Evolutionary conservation across 176 grass and related monocot genomes (phyloP), one percentile per base, ranked within the genome.

Genomic region (Bonia amplexicaulis): DNA sequence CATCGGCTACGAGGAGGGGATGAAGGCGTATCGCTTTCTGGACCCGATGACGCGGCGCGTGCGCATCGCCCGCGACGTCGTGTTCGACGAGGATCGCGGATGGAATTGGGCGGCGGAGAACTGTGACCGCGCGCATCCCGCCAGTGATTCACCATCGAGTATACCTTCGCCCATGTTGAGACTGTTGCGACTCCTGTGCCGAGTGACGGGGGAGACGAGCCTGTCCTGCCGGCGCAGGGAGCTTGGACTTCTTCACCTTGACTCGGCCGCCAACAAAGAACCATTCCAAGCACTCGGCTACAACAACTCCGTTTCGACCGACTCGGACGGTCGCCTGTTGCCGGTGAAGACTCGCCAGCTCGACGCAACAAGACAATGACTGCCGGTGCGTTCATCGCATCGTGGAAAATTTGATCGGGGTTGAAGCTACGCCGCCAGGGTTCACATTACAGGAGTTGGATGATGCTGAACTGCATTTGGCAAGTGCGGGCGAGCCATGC

Each of bases 61-160:
- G 1, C 7, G 16, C 71, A 20, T 53, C 3, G 16, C 66, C 17
- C 35, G 66, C 37, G 66, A 42, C 71, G 33, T 33, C 33, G 33
- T 33, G 2, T 33, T 33, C 3, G 33, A 33, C 3, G 33, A 33
- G 3, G 3, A 4, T 22, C 26, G 29, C 33, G 72, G 27, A 17
- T 74, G 17, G 49, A 7, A 74, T 37, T 74, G 72, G 72, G 17
- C 2, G 19, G 72, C 9, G 2, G 49, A 22, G 0, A 13, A 9
- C 7, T 3, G 0, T 1, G 13, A 22, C 14, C 3, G 1, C 37
- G 2, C 0, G 1, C 48, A 51, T 51, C 1, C 13, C 2, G 0
- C 2, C 4, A n/a, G 41, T 22, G 14, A 77, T 77, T 78, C 41
- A 2, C 23, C 12, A 3, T 78, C 29, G 29, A 29, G 29, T 29